Evolutionary conservation across 257 asterid species (phyloP).

Genomic region (Ballota nigra): DNA sequence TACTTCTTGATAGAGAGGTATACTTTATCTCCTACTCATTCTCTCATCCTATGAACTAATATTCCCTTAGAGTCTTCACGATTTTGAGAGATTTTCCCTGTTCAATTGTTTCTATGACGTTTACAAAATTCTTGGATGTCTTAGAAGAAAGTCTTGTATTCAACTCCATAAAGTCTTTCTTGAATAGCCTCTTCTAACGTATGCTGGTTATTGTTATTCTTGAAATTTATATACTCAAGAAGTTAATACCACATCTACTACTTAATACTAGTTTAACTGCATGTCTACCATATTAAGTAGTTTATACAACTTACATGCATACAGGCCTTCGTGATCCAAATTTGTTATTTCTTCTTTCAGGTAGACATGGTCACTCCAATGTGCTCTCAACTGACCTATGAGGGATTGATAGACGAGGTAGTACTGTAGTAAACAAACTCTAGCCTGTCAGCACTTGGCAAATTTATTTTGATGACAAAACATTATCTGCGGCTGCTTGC

Average conservation of each 20-base stretch:
- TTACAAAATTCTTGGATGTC: background rate
- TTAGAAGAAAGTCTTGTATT: background rate
- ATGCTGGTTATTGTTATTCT: background rate
- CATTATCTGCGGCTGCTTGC: background rate
- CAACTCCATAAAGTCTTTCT: background rate
- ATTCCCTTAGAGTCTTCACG: background rate
- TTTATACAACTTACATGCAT: background rate
- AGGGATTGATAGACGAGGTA: constrained; percentile 97
- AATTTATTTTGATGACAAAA: too few relatives aligned
- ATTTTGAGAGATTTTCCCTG: background rate
- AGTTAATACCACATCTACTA: background rate
- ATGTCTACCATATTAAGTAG: constrained; percentile 4
- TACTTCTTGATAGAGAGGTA: constrained; percentile 97
- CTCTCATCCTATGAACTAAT: constrained; percentile 2
- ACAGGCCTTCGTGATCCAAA: constrained; percentile 1
- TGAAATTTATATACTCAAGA: constrained; percentile 12
- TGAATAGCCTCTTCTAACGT: background rate
- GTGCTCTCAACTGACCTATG: constrained; percentile 91
- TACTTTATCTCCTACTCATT: background rate
- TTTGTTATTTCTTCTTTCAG: constrained; percentile 46
- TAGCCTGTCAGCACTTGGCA: too few relatives aligned
- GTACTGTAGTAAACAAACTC: background rate
- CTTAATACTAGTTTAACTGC: constrained; percentile 2
- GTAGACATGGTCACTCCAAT: constrained; percentile 99
- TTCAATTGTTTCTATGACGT: background rate